phyloP scores from a whole-genome alignment of 768 basidiomycete species.

The Daedaleopsis sinensis region DNA sequence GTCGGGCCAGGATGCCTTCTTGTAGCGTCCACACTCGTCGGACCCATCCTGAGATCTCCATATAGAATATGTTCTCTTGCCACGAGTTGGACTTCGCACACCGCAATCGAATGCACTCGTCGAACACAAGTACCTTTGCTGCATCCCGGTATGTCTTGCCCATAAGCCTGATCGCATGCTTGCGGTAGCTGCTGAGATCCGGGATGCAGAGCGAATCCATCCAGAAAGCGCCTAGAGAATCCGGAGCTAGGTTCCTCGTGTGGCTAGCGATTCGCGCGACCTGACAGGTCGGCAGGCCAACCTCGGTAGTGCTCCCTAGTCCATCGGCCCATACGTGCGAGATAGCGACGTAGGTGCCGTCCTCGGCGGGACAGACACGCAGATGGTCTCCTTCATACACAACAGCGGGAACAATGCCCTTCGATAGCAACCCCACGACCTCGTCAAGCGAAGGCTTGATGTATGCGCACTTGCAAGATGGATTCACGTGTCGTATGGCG shows the following conservation, averaged over 20 bases:
- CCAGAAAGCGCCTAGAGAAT: slow-evolving; percentile 12
- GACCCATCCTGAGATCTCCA: slow-evolving; percentile 5
- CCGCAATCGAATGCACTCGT: slow-evolving; percentile 3
- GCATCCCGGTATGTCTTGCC: slow-evolving; percentile 15
- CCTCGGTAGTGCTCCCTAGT: slow-evolving; percentile 11
- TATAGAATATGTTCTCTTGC: slow-evolving; percentile 4
- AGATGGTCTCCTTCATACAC: slow-evolving; percentile 1
- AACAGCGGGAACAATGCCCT: not conserved
- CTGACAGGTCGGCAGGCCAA: slow-evolving; percentile 9
- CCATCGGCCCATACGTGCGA: slow-evolving; percentile 16
- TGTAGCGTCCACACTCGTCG: slow-evolving; percentile 15
- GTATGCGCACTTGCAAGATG: slow-evolving; percentile 2
- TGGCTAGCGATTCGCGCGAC: not conserved
- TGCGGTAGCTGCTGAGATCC: not conserved
- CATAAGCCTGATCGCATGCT: slow-evolving; percentile 17
- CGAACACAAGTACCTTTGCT: slow-evolving; percentile 13
- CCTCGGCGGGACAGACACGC: not conserved
- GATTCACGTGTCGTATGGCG: not conserved
- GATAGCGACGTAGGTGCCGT: slow-evolving; percentile 9
- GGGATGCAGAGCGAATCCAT: slow-evolving; percentile 11
- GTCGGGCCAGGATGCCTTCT: slow-evolving; percentile 11
- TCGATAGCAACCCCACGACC: not conserved
- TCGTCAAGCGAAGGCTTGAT: slow-evolving; percentile 1
- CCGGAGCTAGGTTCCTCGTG: not conserved
- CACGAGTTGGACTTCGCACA: not conserved